Evolutionary conservation across 495 filamentous ascomycete genomes (phyloP), one percentile per base, ranked within the genome.

Genomic region (Elasticomyces elasticus): DNA sequence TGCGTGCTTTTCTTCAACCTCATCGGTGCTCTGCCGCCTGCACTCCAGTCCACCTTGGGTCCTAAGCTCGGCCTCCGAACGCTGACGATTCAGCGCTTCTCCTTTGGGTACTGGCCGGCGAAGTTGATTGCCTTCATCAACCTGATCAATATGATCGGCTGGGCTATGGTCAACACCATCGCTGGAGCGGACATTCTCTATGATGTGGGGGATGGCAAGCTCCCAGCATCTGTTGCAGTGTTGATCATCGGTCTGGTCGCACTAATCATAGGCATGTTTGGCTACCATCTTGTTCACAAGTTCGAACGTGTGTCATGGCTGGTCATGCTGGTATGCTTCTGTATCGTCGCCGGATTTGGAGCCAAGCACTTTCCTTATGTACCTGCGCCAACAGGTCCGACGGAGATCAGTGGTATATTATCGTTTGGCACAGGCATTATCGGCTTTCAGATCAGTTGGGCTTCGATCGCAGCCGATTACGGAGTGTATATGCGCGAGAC

Each of bases 171-270:
- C 30, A 33, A 33, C 15, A 33, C 30, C 30, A 33, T 33, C 30
- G 30, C 30, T 33, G 30, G 30, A 33, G 30, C 30, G 30, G 30
- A 7, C 7, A 7, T 33, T 15, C 69, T 78, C 0, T 66, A 68
- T 9, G 74, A 74, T 23, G 72, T 76, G 28, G 70, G 70, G 7
- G 69, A 74, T 49, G 71, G 70, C 17, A 64, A 56, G 15, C 61
- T 77, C 51, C 66, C 66, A 23, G 64, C 72, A n/a, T 60, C 63
- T 13, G 60, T 77, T 17, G 75, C 74, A 28, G 70, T 77, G 19
- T 59, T 76, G 30, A 67, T 78, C 48, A 59, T 69, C n/a, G 67
- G 65, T 23, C 48, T 75, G 23, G 51, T 71, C 46, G 69, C 67
- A 33, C 55, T 73, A 31, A 51, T 72, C 41, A 62, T 76, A 61